A percentile compares a stretch with the other conserved stretches of the same genome.
Evolutionary conservation across 108 stramenopile species (phyloP).

Genomic region (Cylindrotheca fusiformis): DNA sequence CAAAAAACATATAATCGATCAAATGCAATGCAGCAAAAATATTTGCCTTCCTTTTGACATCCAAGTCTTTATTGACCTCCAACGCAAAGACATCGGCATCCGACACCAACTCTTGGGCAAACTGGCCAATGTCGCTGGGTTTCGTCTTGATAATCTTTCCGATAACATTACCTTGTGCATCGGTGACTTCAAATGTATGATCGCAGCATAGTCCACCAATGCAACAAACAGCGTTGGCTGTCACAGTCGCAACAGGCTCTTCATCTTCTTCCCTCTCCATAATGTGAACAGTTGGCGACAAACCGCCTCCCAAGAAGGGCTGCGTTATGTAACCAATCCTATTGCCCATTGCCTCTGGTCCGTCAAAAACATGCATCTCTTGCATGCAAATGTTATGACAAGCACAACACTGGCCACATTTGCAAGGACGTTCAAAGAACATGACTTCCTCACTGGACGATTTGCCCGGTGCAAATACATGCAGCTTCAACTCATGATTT

Average conservation of each 20-base stretch:
- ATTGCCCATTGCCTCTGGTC: constrained; percentile 1
- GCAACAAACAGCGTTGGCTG: constrained; percentile 13
- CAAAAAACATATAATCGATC: constrained; percentile 18
- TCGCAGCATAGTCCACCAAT: constrained; percentile 30
- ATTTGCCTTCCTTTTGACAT: background rate
- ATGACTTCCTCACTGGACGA: constrained; percentile 6
- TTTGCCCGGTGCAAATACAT: constrained; percentile 13
- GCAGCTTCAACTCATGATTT: constrained; percentile 16
- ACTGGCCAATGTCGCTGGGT: constrained; percentile 1
- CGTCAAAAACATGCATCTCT: constrained; percentile 17
- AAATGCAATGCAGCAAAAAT: constrained; percentile 14
- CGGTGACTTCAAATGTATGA: constrained; percentile 20
- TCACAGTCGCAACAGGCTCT: constrained; percentile 10
- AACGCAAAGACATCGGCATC: constrained; percentile 19
- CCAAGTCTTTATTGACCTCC: background rate
- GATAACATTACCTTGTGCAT: constrained; percentile 4
- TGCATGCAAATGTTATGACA: constrained; percentile 9
- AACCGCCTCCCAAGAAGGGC: background rate
- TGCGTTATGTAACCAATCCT: constrained; percentile 10
- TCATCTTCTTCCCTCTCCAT: constrained; percentile 18
- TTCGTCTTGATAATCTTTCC: constrained; percentile 23
- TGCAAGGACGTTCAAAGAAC: constrained; percentile 21
- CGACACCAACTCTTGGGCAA: constrained; percentile 9
- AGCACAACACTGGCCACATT: constrained; percentile 23
- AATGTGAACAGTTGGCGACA: constrained; percentile 14